Evolutionary conservation across 2,329 filamentous ascomycete genomes (phyloP), one percentile per base, ranked within the genome.

Genomic region (Pseudogymnoascus sp.): DNA sequence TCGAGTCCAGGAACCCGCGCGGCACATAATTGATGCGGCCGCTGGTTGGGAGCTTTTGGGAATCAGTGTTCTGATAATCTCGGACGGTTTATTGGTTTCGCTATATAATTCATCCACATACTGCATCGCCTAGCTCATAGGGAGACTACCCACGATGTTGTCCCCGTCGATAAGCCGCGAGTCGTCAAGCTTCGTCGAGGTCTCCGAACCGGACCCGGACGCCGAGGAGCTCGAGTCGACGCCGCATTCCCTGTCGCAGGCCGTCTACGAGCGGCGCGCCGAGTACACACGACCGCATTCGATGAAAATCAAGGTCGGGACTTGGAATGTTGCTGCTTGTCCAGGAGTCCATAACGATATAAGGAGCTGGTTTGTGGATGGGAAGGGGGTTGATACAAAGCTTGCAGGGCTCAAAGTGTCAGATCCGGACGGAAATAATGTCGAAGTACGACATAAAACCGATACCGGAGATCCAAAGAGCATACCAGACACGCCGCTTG

Each of bases 241-340:
- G 38, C 83, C 82, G 1, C 79, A 82, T 62, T 87, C 85, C 3
- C 81, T 88, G n/a, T 83, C 84, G 53, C 80, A 79, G 65, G 84
- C 84, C 31, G 79, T 97, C 40, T 84, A 88, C 72, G 86, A 89
- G 40, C 84, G 95, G 62, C 84, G 87, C 70, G 78, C 83, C 59
- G 93, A 97, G 74, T 99, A 93, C 74, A 88, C 89, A 26, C 84
- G 87, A 38, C 84, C 87, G 46, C 87, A 87, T 73, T 83, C 83
- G 60, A 85, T 96, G 69, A 88, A 87, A 67, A 84, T 99, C 75
- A 97, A 97, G 76, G 83, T 99, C 61, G 95, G 93, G 44, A 89
- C 90, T 0, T 99, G 95, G 95, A 99, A 99, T 75, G 91, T 96
- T 15, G 95, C 92, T 3, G 87, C 88, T 1, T 87, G 89, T 67